A percentile compares a stretch with the other conserved stretches of the same genome.
phyloP scores from a whole-genome alignment of 2,329 filamentous ascomycete genomes.

The Aspergillus intermedius region DNA sequence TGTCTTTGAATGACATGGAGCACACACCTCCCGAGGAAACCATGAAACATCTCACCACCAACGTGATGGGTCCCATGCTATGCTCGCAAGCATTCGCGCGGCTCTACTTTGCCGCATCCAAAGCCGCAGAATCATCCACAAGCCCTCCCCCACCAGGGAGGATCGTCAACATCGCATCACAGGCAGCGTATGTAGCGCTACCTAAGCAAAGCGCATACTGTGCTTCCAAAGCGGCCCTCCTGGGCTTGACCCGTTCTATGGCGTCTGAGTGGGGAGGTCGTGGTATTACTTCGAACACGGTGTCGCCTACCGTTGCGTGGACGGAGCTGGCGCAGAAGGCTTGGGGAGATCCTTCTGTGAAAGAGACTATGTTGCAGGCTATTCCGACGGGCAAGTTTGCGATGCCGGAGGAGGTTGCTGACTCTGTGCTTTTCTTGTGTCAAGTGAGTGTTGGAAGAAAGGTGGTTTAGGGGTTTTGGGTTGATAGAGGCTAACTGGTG shows the following conservation, averaged over 20 bases:
- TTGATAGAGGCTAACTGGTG: neutral
- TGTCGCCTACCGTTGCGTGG: slow-evolving; percentile 43
- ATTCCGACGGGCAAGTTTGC: slow-evolving; percentile 38
- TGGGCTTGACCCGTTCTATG: slow-evolving; percentile 41
- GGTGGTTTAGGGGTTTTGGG: too few species aligned
- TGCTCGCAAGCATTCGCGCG: slow-evolving; percentile 41
- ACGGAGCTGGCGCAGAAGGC: slow-evolving; percentile 41
- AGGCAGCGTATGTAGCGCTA: slow-evolving; percentile 43
- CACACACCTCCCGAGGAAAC: slow-evolving; percentile 38
- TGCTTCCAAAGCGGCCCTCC: slow-evolving; percentile 42
- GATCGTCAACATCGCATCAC: slow-evolving; percentile 43
- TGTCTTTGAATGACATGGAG: slow-evolving; percentile 41
- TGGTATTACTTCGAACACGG: slow-evolving; percentile 43
- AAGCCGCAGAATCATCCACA: slow-evolving; percentile 11
- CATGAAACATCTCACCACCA: slow-evolving; percentile 39
- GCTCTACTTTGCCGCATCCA: slow-evolving; percentile 30
- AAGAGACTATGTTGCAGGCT: slow-evolving; percentile 29
- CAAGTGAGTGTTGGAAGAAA: slow-evolving; percentile 18
- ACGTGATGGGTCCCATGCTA: slow-evolving; percentile 42
- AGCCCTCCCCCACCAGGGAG: slow-evolving; percentile 29
- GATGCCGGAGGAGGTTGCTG: slow-evolving; percentile 34
- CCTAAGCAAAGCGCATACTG: slow-evolving; percentile 44
- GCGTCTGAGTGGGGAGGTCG: slow-evolving; percentile 42
- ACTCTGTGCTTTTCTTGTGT: slow-evolving; percentile 34
- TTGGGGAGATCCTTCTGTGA: slow-evolving; percentile 32